These are phyloP conservation scores for Lepiota venenata DNA, from an alignment of 768 basidiomycete species.

Conservation along the genomic window DNA sequence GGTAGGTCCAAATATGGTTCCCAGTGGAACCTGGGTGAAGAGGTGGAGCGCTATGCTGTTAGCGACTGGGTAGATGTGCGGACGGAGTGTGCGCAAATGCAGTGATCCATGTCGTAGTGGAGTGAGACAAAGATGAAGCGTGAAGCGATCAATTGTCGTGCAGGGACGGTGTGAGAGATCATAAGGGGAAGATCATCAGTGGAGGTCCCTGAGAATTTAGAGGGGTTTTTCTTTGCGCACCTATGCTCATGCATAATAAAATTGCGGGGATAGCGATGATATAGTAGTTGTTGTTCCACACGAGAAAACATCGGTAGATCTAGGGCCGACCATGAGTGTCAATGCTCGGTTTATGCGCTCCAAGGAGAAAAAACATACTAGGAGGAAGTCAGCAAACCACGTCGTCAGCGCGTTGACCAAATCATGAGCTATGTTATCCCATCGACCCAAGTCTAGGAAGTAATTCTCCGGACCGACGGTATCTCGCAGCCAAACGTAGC, in stretches of 20 bases:
- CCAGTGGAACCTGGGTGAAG: conserved; percentile 1
- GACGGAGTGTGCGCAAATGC: not conserved
- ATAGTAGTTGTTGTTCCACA: conserved; percentile 10
- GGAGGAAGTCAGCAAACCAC: conserved; percentile 19
- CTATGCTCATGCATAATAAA: conserved; percentile 11
- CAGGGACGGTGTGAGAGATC: no score
- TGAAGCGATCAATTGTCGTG: no score
- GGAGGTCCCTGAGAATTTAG: not conserved
- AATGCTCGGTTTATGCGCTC: not conserved
- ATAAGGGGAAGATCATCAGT: no score
- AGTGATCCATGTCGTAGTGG: not conserved
- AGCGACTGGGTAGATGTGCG: conserved; percentile 4
- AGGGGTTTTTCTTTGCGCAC: not conserved
- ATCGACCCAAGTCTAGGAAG: conserved; percentile 15
- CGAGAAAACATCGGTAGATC: conserved; percentile 15
- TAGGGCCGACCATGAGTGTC: not conserved
- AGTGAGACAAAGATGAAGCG: not conserved
- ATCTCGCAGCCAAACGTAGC: conserved; percentile 14
- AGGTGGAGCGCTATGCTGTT: not conserved
- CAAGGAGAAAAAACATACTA: conserved; percentile 5
- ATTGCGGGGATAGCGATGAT: conserved; percentile 9
- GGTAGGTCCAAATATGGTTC: not conserved
- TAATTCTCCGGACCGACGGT: conserved; percentile 10
- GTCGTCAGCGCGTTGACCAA: conserved; percentile 14
- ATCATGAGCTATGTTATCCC: conserved; percentile 19